phyloP scores from a whole-genome alignment of 257 asterid species.

The Solanum medicagineum region DNA sequence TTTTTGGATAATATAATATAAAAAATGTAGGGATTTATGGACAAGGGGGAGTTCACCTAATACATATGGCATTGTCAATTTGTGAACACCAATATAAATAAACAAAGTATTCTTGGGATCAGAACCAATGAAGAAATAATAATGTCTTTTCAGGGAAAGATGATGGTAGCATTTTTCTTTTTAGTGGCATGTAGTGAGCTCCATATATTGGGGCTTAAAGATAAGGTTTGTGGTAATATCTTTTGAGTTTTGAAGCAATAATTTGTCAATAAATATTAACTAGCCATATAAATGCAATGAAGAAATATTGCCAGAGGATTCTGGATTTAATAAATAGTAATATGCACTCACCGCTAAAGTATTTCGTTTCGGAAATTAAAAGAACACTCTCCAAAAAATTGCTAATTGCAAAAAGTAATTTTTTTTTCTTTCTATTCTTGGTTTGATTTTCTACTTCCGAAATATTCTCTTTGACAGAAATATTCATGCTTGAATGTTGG shows the following conservation, averaged over 20 bases:
- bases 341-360: background rate
- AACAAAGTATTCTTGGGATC: background rate
- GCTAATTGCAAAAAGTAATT: background rate
- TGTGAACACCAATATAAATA: background rate
- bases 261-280: background rate
- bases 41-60: constrained; percentile 12
- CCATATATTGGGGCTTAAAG: background rate
- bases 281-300: background rate
- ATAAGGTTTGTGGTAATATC: background rate
- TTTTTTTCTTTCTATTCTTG: background rate
- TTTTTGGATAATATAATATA: background rate
- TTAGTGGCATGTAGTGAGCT: background rate
- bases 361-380: background rate
- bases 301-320: background rate
- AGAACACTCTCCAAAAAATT: background rate
- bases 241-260: constrained; percentile 3
- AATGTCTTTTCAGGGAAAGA: background rate
- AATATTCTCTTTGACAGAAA: background rate
- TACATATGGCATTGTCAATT: background rate
- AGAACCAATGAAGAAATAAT: constrained; percentile 3
- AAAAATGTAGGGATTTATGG: background rate
- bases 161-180: background rate
- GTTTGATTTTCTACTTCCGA: background rate
- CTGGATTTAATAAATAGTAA: no score
- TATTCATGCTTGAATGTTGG: background rate